A percentile compares a stretch with the other conserved stretches of the same genome.
These are phyloP conservation scores for Yamadazyma dushanensis DNA, from an alignment of 1,139 yeast genomes.

Conservation along the genomic window DNA sequence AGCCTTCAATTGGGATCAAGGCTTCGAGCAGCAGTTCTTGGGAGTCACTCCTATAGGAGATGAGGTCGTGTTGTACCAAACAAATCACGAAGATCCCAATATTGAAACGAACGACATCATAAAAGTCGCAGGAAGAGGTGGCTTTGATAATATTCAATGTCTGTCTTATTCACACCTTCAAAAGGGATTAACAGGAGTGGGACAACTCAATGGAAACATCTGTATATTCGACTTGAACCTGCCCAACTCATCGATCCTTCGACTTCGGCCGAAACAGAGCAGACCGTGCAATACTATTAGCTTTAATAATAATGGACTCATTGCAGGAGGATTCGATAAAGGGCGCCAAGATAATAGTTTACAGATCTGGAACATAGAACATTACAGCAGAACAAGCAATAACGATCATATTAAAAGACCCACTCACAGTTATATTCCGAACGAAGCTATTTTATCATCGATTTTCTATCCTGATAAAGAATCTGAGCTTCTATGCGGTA, in stretches of 20 bases:
- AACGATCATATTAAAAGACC: conserved; percentile 55
- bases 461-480: conserved; percentile 65
- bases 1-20: conserved; percentile 61
- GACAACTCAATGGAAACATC: conserved; percentile 70
- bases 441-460: conserved; percentile 73
- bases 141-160: conserved; percentile 73
- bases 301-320: conserved; percentile 61
- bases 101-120: conserved; percentile 39
- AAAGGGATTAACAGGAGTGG: conserved; percentile 68
- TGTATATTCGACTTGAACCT: conserved; percentile 60
- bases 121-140: conserved; percentile 54
- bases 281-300: conserved; percentile 77
- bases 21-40: conserved; percentile 55
- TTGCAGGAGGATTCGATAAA: conserved; percentile 82
- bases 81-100: conserved; percentile 42
- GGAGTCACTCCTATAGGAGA: conserved; percentile 71
- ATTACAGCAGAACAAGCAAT: conserved; percentile 42
- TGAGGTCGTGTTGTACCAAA: conserved; percentile 61
- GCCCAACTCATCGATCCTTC: conserved; percentile 37
- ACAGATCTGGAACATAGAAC: conserved; percentile 79
- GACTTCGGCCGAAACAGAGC: conserved; percentile 63
- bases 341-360: conserved; percentile 77
- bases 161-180: conserved; percentile 59
- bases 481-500: conserved; percentile 64
- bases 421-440: conserved; percentile 60